phyloP scores from a whole-genome alignment of 2,329 filamentous ascomycete genomes.

The Stagonosporopsis tanaceti region DNA sequence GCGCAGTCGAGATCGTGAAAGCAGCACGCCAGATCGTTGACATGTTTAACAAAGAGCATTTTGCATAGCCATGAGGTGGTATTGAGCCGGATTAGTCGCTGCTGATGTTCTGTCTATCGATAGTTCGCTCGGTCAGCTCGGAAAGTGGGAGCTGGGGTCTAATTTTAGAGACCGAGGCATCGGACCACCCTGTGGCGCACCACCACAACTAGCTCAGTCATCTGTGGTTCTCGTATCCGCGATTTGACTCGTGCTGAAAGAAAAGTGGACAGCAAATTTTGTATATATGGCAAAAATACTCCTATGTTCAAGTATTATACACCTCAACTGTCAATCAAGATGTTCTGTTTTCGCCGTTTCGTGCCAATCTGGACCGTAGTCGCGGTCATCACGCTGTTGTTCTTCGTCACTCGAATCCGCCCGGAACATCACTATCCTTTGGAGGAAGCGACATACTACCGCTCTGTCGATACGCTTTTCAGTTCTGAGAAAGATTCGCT shows the following conservation, averaged over 20 bases:
- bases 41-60: slow-evolving; percentile 46
- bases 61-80: not conserved
- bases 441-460: slow-evolving; percentile 15
- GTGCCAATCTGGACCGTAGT: slow-evolving; percentile 18
- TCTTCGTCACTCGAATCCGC: slow-evolving; percentile 11
- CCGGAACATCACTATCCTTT: slow-evolving; percentile 11
- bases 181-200: slow-evolving; percentile 14
- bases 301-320: not conserved
- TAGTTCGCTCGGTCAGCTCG: slow-evolving; percentile 15
- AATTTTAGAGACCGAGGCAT: slow-evolving; percentile 18
- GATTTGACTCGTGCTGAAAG: slow-evolving; percentile 15
- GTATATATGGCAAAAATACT: slow-evolving; percentile 11
- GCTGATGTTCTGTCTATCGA: slow-evolving; percentile 8
- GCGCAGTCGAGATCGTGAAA: slow-evolving; percentile 54
- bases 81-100: not conserved
- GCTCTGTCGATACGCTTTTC: slow-evolving; percentile 18
- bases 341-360: slow-evolving; percentile 20
- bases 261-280: slow-evolving; percentile 23
- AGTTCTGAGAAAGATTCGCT: slow-evolving; percentile 16
- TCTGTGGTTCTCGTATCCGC: slow-evolving; percentile 12
- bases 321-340: slow-evolving; percentile 1
- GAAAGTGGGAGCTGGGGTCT: slow-evolving; percentile 15
- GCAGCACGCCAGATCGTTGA: slow-evolving; percentile 54
- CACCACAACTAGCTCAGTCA: slow-evolving; percentile 11
- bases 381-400: slow-evolving; percentile 9